Evolutionary conservation across 352 stramenopile species (phyloP), one percentile per base, ranked within the genome.

Genomic region (Globisporangium viniferum): DNA sequence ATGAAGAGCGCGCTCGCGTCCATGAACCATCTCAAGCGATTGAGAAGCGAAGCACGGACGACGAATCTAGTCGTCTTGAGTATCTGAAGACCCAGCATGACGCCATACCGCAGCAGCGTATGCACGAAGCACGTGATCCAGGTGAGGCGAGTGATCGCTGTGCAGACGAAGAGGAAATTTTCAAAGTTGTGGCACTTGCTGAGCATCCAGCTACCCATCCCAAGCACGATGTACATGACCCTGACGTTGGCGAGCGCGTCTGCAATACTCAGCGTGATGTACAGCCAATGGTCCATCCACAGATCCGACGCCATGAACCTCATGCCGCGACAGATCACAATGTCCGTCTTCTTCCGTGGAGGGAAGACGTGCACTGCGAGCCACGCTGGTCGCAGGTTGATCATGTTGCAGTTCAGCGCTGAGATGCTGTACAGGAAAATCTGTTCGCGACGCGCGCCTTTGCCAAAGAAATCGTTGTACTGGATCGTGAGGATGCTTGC

Each of bases 261-360:
- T n/a, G 84, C 49, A 22, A 87, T 80, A 62, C 79, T 87, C 4
- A 90, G 53, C 5, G 73, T 33, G 14, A 87, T 88, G 67, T 86
- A 88, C 3, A 90, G 66, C 81, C 81, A 89, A 53, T 89, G 78
- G 68, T 87, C 87, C 67, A 87, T 84, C 79, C 81, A 89, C 2
- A 86, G 63, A 29, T 86, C 75, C 2, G 80, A 87, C 2, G 79
- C 81, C 59, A 85, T 76, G 22, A 90, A 67, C 29, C 64, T 74
- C 7, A 70, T 72, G 31, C 81, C 67, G 5, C 80, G 72, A 1
- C 77, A 48, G 36, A 74, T 73, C 5, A 72, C 71, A 3, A 75
- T 41, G 7, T 72, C 63, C 75, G 83, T 86, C 62, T 81, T 83
- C 8, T 10, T 36, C 31, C 4, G 27, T 14, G 60, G 46, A 7